Evolutionary conservation across 768 basidiomycete species (phyloP), one percentile per base, ranked within the genome.

Genomic region (Lactarius sanguifluus): DNA sequence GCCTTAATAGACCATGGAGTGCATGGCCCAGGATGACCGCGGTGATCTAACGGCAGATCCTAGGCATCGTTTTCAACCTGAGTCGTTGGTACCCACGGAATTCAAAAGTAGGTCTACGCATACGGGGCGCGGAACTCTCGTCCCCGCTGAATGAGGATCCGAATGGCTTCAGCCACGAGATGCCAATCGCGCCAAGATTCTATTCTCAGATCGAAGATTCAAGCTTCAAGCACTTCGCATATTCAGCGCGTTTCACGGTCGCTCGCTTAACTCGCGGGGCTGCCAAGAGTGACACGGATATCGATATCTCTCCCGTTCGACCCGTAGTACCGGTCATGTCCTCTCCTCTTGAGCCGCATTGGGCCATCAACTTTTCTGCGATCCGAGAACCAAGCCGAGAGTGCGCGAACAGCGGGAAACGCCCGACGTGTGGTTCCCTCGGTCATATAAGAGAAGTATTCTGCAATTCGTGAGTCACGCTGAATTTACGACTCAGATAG

Each of bases 101-200:
- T 18, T 7, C 18, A 20, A 43, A 43, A 43, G 18, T 7, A 43
- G 20, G 41, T 43, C 41, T 43, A 20, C 41, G 41, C 8, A 43
- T 20, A 43, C 20, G 15, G 15, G 13, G 38, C 15, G 38, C 15
- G 40, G 40, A 41, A 18, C 40, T 41, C 16, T 41, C 16, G 40
- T 41, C 5, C 40, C 40, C 40, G n/a, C 47, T 23, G 47, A 12
- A 23, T 50, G 47, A 50, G 47, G 47, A 5, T 13, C 45, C 4
- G 45, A 23, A n/a, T n/a, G 9, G 10, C 7, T 23, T n/a, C 47
- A 18, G 16, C 40, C 5, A 50, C 45, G 10, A 47, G 45, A 23
- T n/a, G 20, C n/a, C 10, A 47, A 23, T 50, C 47, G 47, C n/a
- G 47, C 47, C 47, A 50, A 50, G 47, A 50, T 50, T 50, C 47